A percentile compares a stretch with the other conserved stretches of the same genome.
phyloP scores from a whole-genome alignment of 2,329 filamentous ascomycete genomes.

The Penicillium sp. region DNA sequence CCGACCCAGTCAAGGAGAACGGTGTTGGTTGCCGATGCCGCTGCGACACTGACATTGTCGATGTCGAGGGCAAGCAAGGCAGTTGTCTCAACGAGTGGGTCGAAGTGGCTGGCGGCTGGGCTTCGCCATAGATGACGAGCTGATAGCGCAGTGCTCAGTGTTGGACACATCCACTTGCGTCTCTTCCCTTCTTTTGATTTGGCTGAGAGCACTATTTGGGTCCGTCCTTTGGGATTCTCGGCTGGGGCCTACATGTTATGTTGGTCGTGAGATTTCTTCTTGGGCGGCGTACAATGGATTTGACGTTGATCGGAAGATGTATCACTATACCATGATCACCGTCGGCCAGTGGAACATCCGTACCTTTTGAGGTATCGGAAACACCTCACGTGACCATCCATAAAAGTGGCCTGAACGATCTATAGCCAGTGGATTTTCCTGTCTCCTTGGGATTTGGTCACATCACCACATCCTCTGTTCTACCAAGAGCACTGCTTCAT shows the following conservation, averaged over 20 bases:
- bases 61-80: constrained; percentile 95
- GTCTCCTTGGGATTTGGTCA: neutral
- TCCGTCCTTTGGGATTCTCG: constrained; percentile 32
- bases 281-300: constrained; percentile 40
- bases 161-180: constrained; percentile 32
- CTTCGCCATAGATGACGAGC: constrained; percentile 50
- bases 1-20: constrained; percentile 85
- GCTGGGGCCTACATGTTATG: constrained; percentile 34
- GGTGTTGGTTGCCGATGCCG: constrained; percentile 94
- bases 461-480: neutral
- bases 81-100: constrained; percentile 97
- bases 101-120: constrained; percentile 92
- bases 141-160: constrained; percentile 10
- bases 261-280: constrained; percentile 32
- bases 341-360: constrained; percentile 22
- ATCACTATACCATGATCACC: constrained; percentile 34
- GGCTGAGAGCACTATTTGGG: constrained; percentile 34
- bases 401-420: neutral
- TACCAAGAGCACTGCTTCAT: neutral
- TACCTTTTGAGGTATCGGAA: neutral
- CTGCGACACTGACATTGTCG: constrained; percentile 95
- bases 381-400: neutral
- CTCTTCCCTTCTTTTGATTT: constrained; percentile 32
- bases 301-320: constrained; percentile 34
- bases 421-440: neutral